phyloP scores from a whole-genome alignment of 2,329 filamentous ascomycete species.

The Neonectria hederae region DNA sequence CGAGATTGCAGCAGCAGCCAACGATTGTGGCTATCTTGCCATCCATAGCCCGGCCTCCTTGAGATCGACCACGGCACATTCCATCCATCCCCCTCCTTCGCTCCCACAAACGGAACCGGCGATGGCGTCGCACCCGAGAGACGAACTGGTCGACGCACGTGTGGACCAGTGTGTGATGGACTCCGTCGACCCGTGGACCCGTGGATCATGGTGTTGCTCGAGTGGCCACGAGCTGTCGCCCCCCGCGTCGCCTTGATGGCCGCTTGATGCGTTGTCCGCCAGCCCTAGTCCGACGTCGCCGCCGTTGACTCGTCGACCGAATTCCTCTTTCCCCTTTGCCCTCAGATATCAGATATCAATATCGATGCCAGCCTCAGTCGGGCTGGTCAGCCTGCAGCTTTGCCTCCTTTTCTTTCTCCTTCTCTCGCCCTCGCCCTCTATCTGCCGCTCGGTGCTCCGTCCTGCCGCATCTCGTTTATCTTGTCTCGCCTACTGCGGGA shows the following conservation, averaged over 20 bases:
- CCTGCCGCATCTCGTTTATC: slow-evolving; percentile 4
- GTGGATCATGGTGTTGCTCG: slow-evolving; percentile 35
- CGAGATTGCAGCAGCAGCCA: no score
- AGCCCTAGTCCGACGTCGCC: slow-evolving; percentile 17
- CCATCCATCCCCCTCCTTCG: no score
- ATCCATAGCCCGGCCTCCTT: no score
- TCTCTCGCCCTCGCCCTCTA: no score
- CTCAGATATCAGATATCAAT: background rate
- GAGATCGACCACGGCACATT: no score
- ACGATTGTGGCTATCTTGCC: no score
- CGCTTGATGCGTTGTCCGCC: slow-evolving; percentile 38
- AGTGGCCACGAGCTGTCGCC: slow-evolving; percentile 30
- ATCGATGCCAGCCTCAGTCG: background rate
- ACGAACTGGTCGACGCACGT: background rate
- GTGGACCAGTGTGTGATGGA: slow-evolving; percentile 4
- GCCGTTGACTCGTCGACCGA: background rate
- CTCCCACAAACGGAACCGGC: background rate
- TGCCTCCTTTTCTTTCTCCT: background rate
- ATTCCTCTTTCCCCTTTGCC: background rate
- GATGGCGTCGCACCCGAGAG: background rate
- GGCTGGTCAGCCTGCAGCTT: slow-evolving; percentile 5
- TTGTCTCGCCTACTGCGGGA: background rate
- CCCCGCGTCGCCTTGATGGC: slow-evolving; percentile 31
- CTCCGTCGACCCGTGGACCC: background rate
- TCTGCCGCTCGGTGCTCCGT: background rate